A percentile compares a stretch with the other conserved stretches of the same genome.
Conservation (phyloP, 192 early-diverging fungal species). For the Neocallimastix lanati region DNA sequence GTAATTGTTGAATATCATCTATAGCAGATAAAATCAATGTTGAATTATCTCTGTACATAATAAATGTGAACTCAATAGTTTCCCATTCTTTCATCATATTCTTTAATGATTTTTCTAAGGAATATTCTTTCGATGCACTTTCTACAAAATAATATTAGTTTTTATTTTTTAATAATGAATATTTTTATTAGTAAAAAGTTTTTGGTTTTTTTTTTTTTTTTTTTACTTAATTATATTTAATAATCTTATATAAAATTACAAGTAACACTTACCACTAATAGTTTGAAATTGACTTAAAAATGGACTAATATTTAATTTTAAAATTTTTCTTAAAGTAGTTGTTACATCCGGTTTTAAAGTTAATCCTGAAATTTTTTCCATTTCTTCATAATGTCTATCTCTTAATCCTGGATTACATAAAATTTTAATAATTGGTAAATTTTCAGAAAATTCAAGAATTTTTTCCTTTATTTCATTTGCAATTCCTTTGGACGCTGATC, state of each 20-base stretch:
- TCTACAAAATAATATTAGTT: no score
- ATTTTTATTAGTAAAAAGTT: no score
- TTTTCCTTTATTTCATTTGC: slow-evolving; percentile 40
- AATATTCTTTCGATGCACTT: slow-evolving; percentile 40
- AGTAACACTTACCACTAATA: slow-evolving; percentile 26
- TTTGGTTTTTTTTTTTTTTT: no score
- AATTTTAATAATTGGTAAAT: slow-evolving; percentile 35
- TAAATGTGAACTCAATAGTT: slow-evolving; percentile 23
- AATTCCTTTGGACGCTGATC: slow-evolving; percentile 34
- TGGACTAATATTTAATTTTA: slow-evolving; percentile 33
- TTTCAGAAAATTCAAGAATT: slow-evolving; percentile 38
- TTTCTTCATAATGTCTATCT: slow-evolving; percentile 32
- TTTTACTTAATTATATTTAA: slow-evolving; percentile 2
- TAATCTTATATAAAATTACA: neutral
- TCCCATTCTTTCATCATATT: slow-evolving; percentile 45
- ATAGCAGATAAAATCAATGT: slow-evolving; percentile 34
- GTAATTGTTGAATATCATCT: slow-evolving; percentile 38
- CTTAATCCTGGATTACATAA: slow-evolving; percentile 43
- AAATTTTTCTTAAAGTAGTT: slow-evolving; percentile 31
- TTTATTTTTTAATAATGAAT: no score
- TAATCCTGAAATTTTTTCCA: slow-evolving; percentile 17
- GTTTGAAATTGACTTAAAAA: slow-evolving; percentile 30
- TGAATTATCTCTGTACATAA: slow-evolving; percentile 38
- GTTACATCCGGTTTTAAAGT: slow-evolving; percentile 34
- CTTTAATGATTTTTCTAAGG: slow-evolving; percentile 40